phyloP scores from a whole-genome alignment of 2,329 filamentous ascomycete species.

The Claviceps purpurea region DNA sequence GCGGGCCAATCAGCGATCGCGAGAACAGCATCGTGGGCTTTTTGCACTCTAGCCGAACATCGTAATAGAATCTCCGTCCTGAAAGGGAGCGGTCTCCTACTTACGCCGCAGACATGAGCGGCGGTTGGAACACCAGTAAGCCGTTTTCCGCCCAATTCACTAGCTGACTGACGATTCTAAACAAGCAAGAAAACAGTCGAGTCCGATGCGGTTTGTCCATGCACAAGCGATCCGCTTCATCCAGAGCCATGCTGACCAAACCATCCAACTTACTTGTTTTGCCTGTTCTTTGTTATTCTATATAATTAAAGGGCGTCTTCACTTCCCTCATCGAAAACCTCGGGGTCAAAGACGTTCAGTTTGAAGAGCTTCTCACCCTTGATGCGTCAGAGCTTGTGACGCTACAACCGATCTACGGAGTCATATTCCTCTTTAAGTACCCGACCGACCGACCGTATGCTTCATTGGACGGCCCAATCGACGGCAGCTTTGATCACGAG shows the following conservation, averaged over 20 bases:
- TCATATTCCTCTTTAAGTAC: slow-evolving; percentile 99
- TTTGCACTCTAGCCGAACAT: not conserved
- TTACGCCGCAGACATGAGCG: slow-evolving; percentile 42
- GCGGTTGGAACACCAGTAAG: slow-evolving; percentile 86
- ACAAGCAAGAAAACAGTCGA: slow-evolving; percentile 44
- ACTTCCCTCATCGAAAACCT: slow-evolving; percentile 87
- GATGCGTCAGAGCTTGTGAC: slow-evolving; percentile 61
- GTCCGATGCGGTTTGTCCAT: slow-evolving; percentile 68
- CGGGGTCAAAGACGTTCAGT: slow-evolving; percentile 86
- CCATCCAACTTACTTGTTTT: not conserved
- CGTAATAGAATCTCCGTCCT: too few relatives aligned
- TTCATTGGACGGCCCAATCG: slow-evolving; percentile 50
- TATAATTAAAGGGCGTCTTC: slow-evolving; percentile 62
- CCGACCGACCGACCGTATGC: slow-evolving; percentile 55
- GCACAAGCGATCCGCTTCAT: not conserved
- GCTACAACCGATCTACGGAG: slow-evolving; percentile 73
- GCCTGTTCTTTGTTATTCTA: not conserved
- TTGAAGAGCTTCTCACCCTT: slow-evolving; percentile 87
- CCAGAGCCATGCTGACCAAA: not conserved
- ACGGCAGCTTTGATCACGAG: slow-evolving; percentile 67
- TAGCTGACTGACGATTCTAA: slow-evolving; percentile 1
- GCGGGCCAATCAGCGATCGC: not conserved
- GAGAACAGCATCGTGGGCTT: not conserved
- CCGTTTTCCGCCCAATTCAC: slow-evolving; percentile 6
- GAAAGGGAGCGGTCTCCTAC: not conserved